Percentiles rank a stretch among this genome's conserved stretches.
Evolutionary conservation across 495 filamentous ascomycete genomes (phyloP).

Genomic region (Penicillium diatomitis): DNA sequence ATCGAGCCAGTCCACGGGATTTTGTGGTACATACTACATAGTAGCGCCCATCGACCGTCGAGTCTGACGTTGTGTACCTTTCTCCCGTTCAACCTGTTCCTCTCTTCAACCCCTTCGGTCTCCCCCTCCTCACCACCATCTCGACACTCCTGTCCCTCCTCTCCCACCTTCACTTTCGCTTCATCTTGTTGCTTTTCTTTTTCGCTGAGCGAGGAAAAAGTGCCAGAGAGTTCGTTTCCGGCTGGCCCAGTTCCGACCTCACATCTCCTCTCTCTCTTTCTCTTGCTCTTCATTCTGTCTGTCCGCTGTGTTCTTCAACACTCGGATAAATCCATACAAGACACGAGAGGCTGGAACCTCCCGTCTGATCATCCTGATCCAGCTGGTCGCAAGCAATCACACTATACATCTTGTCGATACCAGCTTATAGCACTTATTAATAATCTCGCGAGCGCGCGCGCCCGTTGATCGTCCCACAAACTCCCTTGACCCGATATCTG

Average conservation of each 20-base stretch:
- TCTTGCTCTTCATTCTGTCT: constrained; percentile 17
- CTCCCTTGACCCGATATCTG: no score
- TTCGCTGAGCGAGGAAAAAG: constrained; percentile 34
- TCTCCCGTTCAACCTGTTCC: constrained; percentile 10
- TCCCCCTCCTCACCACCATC: constrained; percentile 2
- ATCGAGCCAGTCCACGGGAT: no score
- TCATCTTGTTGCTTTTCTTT: constrained; percentile 14
- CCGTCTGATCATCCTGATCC: constrained; percentile 10
- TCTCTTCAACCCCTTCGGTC: constrained; percentile 5
- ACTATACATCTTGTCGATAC: no score
- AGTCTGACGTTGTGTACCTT: constrained; percentile 14
- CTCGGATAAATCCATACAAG: background rate
- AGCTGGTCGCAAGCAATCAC: no score
- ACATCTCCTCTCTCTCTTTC: constrained; percentile 19
- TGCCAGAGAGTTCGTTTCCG: constrained; percentile 29
- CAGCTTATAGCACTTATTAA: no score
- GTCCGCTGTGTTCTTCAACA: background rate
- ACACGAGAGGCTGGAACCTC: constrained; percentile 34
- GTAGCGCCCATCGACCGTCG: background rate
- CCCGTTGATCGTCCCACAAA: no score
- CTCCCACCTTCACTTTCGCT: constrained; percentile 17
- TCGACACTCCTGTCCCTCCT: background rate
- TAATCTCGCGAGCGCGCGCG: no score
- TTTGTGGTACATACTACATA: background rate
- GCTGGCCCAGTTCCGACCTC: constrained; percentile 37